Percentiles rank a stretch among this genome's conserved stretches.
These are phyloP conservation scores for Gossypium gossypioides DNA, from an alignment of 441 rosid species.

Conservation along the genomic window DNA sequence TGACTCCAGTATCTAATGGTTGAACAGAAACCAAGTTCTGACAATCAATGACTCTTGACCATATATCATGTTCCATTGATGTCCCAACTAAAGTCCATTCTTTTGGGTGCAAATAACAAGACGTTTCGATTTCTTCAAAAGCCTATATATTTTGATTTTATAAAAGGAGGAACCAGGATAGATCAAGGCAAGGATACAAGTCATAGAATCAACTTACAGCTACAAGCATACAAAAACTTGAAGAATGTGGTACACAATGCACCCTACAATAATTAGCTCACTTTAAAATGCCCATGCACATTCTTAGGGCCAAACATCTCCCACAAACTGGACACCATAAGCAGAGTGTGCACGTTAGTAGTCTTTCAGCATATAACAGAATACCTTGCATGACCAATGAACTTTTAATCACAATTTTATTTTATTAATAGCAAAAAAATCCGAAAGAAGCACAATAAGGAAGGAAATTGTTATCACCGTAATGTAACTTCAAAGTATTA, in stretches of 20 bases:
- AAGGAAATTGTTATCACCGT: background rate
- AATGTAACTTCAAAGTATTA: background rate
- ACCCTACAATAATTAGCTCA: constrained; percentile 1
- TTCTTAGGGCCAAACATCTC: background rate
- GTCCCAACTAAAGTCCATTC: background rate
- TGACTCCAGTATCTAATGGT: background rate
- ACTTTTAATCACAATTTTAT: background rate
- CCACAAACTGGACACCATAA: background rate
- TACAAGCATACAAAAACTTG: background rate
- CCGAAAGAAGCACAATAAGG: background rate
- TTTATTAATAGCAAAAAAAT: background rate
- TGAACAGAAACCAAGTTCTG: background rate
- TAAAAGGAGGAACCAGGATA: background rate
- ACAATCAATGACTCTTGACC: background rate
- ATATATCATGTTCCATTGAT: background rate
- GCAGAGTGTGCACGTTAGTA: background rate
- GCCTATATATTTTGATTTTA: background rate
- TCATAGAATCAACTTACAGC: background rate
- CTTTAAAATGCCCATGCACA: background rate
- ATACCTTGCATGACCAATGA: background rate
- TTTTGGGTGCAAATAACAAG: background rate
- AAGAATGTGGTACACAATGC: background rate
- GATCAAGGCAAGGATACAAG: background rate
- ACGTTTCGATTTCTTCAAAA: background rate
- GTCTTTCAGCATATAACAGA: background rate